These are phyloP conservation scores for Coprinopsis sp. DNA, from an alignment of 768 basidiomycete genomes.

Conservation along the genomic window DNA sequence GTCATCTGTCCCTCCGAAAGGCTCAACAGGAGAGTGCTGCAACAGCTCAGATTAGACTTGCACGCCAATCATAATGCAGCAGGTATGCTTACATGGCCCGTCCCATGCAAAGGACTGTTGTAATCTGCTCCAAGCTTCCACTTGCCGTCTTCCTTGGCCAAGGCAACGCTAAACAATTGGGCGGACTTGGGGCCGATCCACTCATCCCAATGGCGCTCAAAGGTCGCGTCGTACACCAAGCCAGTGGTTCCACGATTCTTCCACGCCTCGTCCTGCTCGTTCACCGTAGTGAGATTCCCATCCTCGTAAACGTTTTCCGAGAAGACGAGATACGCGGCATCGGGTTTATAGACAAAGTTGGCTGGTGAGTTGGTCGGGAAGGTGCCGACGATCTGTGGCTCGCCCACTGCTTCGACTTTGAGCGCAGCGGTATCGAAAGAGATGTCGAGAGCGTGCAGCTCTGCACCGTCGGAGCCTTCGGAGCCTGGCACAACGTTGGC, in stretches of 20 bases:
- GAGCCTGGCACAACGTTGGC: slow-evolving; percentile 59
- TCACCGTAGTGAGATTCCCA: slow-evolving; percentile 63
- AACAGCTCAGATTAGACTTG: no score
- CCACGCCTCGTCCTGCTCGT: slow-evolving; percentile 66
- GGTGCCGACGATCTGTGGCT: slow-evolving; percentile 50
- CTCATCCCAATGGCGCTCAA: slow-evolving; percentile 73
- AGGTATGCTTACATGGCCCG: slow-evolving; percentile 54
- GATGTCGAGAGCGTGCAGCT: slow-evolving; percentile 59
- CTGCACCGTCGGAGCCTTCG: slow-evolving; percentile 47
- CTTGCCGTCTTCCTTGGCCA: slow-evolving; percentile 42
- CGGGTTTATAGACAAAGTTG: slow-evolving; percentile 64
- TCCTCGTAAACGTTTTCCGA: slow-evolving; percentile 79
- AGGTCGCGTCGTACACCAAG: slow-evolving; percentile 62
- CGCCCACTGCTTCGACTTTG: slow-evolving; percentile 25
- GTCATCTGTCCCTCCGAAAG: slow-evolving; percentile 82
- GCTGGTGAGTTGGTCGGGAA: slow-evolving; percentile 64
- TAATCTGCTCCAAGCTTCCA: slow-evolving; percentile 55
- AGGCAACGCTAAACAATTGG: slow-evolving; percentile 65
- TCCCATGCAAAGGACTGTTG: slow-evolving; percentile 58
- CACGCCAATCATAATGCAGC: neutral
- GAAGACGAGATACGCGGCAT: slow-evolving; percentile 70
- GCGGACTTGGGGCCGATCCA: slow-evolving; percentile 72
- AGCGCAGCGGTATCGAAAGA: slow-evolving; percentile 30
- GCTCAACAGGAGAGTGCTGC: slow-evolving; percentile 73
- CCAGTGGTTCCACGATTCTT: slow-evolving; percentile 71